Conservation (phyloP, 2,329 filamentous ascomycete species). For the Fusarium citri region DNA sequence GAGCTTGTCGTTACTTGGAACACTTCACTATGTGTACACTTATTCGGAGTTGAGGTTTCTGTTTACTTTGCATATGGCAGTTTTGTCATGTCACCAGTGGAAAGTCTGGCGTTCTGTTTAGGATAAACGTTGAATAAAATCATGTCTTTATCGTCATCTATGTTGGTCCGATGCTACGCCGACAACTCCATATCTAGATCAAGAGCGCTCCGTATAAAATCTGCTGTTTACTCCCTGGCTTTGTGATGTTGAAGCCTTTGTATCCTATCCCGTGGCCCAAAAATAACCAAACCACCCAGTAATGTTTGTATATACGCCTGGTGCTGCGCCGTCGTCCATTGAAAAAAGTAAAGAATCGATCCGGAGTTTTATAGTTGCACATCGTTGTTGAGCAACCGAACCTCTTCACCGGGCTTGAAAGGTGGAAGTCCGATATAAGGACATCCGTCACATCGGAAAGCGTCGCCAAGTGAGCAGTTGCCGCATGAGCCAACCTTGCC, state of each 20-base stretch:
- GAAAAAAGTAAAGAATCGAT: conserved; percentile 7
- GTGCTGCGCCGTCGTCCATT: conserved; percentile 37
- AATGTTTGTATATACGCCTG: conserved; percentile 42
- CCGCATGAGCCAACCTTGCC: conserved; percentile 96
- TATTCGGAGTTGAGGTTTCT: conserved; percentile 26
- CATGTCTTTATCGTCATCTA: conserved; percentile 41
- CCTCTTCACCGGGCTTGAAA: conserved; percentile 97
- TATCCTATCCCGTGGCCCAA: conserved; percentile 35
- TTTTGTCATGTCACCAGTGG: conserved; percentile 26
- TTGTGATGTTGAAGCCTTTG: conserved; percentile 24
- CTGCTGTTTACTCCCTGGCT: conserved; percentile 31
- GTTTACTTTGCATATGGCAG: conserved; percentile 31
- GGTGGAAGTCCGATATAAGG: conserved; percentile 93
- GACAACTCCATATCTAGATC: conserved; percentile 42
- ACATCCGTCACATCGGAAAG: conserved; percentile 78
- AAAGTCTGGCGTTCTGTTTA: conserved; percentile 37
- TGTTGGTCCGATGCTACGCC: conserved; percentile 39
- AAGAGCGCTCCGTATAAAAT: conserved; percentile 43
- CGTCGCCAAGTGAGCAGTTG: conserved; percentile 93
- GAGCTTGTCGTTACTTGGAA: neutral
- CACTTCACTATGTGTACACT: conserved; percentile 6
- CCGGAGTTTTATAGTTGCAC: conserved; percentile 74
- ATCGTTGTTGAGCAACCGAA: conserved; percentile 85
- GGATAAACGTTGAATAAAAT: conserved; percentile 28
- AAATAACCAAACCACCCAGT: conserved; percentile 36